Evolutionary conservation across 495 filamentous ascomycete species (phyloP), one percentile per base, ranked within the genome.

Genomic region (Penicillium diatomitis): DNA sequence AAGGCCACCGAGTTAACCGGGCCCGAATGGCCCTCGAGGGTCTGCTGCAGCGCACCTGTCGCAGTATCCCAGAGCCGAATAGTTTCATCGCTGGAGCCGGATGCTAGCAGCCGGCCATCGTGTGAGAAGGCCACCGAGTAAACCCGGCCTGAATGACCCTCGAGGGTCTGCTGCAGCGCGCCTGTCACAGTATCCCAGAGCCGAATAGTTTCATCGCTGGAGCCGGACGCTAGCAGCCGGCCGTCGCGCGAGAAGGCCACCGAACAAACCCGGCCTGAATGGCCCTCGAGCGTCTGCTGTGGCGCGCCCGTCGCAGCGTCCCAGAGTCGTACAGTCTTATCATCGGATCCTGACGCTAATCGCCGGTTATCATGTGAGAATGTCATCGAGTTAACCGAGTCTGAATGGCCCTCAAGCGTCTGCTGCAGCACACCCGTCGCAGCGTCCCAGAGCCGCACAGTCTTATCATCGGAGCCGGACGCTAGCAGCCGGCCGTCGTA

Each of bases 171-270:
- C 27, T 30, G 29, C 9, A 35, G n/a, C 2, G 3, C 11, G 0
- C 64, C 62, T 6, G 49, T 60, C 27, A 32, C 46, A 4, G 55
- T 6, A 53, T 73, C 56, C 68, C 67, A 71, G 38, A 71, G 55
- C 49, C 51, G 51, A 30, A 73, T 41, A 6, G 51, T 65, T 6
- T 47, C 34, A 45, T 70, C 64, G n/a, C 35, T 12, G 12, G 60
- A 62, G 44, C 53, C 60, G 7, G 62, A 70, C 6, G 66, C 68
- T 4, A 71, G 8, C 27, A 49, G 48, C 41, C 52, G 44, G 45
- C 48, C 41, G 49, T 66, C 49, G 6, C 53, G 52, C 37, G 58
- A 61, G 62, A 68, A 70, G 8, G 51, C 61, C 29, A 56, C 49
- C 27, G 49, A 51, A 4, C 27, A 3, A 8, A 51, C 44, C 40